Conservation (phyloP, 169 alveolate species). For the Babesia caballi region DNA sequence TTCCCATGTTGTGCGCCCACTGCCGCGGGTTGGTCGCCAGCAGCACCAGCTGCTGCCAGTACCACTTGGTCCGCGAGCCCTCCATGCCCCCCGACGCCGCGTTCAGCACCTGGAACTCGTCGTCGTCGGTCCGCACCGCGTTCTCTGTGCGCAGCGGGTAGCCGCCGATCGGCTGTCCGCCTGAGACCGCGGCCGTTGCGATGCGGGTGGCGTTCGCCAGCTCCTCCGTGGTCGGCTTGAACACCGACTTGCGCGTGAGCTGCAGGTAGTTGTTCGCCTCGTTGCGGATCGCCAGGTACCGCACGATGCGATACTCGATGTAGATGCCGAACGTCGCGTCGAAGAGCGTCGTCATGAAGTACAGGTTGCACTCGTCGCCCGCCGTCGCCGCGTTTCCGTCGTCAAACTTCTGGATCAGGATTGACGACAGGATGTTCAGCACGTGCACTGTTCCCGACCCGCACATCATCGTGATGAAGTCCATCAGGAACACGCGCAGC, state of each 20-base stretch:
- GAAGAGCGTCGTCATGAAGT: slow-evolving; percentile 70
- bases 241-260: slow-evolving; percentile 56
- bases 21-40: slow-evolving; percentile 6
- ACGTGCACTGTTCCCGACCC: slow-evolving; percentile 73
- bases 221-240: slow-evolving; percentile 56
- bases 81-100: not conserved
- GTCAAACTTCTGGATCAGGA: slow-evolving; percentile 53
- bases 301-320: slow-evolving; percentile 59
- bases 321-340: slow-evolving; percentile 75
- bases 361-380: slow-evolving; percentile 75
- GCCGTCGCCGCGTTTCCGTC: not conserved
- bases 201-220: slow-evolving; percentile 55
- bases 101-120: not conserved
- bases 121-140: not conserved
- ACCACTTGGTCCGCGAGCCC: not conserved
- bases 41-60: slow-evolving; percentile 8
- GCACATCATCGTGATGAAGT: slow-evolving; percentile 65
- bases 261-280: slow-evolving; percentile 52
- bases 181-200: slow-evolving; percentile 28
- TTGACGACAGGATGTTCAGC: slow-evolving; percentile 67
- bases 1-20: slow-evolving; percentile 22
- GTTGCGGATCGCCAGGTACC: slow-evolving; percentile 55
- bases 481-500: slow-evolving; percentile 64
- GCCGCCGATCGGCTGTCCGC: not conserved
- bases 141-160: slow-evolving; percentile 17